These are phyloP conservation scores for Penicillium sp. DNA, from an alignment of 2,329 filamentous ascomycete species.

Conservation along the genomic window DNA sequence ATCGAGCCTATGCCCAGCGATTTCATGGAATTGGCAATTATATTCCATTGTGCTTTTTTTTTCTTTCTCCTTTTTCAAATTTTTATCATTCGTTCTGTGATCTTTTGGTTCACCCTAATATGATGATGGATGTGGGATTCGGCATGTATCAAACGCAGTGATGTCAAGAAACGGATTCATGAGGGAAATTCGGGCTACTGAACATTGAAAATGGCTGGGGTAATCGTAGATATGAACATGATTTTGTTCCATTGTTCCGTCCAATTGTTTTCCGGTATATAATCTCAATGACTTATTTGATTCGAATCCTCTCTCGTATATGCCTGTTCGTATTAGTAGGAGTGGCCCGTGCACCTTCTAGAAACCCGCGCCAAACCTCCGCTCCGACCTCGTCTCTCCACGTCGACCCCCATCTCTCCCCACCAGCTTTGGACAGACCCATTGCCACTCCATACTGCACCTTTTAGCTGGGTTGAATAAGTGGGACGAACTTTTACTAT, in stretches of 20 bases:
- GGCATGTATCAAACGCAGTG: constrained; percentile 29
- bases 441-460: not conserved
- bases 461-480: not conserved
- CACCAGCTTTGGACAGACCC: not conserved
- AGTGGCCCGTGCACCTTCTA: constrained; percentile 21
- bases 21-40: constrained; percentile 16
- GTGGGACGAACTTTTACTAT: not conserved
- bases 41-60: constrained; percentile 16
- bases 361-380: constrained; percentile 18
- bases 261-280: not conserved
- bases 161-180: constrained; percentile 29
- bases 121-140: constrained; percentile 23
- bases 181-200: constrained; percentile 25
- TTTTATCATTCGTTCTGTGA: constrained; percentile 29
- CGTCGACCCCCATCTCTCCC: not conserved
- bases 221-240: constrained; percentile 30
- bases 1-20: constrained; percentile 15
- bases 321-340: not conserved
- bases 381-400: constrained; percentile 1
- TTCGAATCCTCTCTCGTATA: not conserved
- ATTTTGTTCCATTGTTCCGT: constrained; percentile 13
- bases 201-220: constrained; percentile 26
- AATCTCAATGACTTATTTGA: not conserved
- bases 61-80: constrained; percentile 12
- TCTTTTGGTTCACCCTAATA: constrained; percentile 25